A percentile compares a stretch with the other conserved stretches of the same genome.
Conservation (phyloP, 176 grass and related monocot species). For the Triticum turgidum region DNA sequence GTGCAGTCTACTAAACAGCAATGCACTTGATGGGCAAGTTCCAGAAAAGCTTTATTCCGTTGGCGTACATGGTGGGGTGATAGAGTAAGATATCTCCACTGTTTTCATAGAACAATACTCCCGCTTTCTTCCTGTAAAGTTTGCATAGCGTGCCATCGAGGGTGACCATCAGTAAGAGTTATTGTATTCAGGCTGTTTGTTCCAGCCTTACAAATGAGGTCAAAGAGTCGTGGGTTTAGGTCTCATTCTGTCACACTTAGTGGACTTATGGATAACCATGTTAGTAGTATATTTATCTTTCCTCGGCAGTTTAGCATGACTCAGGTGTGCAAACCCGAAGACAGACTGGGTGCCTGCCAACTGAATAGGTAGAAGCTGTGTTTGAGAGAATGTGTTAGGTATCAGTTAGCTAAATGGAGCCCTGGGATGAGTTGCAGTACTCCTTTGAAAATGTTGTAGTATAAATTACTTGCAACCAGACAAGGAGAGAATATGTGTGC, state of each 20-base stretch:
- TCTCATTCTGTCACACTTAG: not conserved
- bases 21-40: conserved; percentile 92
- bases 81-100: conserved; percentile 74
- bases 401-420: not conserved
- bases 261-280: not conserved
- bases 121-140: not conserved
- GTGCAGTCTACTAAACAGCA: conserved; percentile 84
- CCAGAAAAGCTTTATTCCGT: conserved; percentile 95
- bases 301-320: not conserved
- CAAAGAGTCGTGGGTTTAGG: not conserved
- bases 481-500: not conserved
- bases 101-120: not conserved
- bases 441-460: too few relatives aligned
- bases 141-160: conserved; percentile 1
- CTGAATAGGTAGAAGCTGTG: not conserved
- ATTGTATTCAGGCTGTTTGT: not conserved
- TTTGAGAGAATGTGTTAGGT: not conserved
- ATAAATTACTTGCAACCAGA: not conserved
- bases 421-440: not conserved
- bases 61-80: conserved; percentile 92
- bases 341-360: not conserved
- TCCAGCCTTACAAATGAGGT: not conserved
- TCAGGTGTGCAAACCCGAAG: not conserved
- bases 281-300: not conserved
- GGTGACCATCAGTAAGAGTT: not conserved